Base-by-base conservation (phyloP, 495 filamentous ascomycete species). In the Talaromyces borbonicus region DNA sequence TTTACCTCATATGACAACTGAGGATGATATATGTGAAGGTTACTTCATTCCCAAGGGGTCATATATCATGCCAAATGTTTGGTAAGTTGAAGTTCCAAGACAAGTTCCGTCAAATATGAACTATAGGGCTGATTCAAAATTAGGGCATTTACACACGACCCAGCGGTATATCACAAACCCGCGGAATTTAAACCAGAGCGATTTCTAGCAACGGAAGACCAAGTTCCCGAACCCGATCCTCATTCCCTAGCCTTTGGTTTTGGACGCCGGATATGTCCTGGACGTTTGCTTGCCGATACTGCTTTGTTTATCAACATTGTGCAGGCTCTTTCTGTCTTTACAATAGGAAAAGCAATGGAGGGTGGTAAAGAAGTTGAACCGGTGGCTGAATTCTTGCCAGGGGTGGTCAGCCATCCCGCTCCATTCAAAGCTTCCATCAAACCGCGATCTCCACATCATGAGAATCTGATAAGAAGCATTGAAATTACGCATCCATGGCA, bases 11-110 rank as follows among this genome's bases (percentile, higher is more conserved):
- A 61, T 61, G 3, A 63, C 69, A 2, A 58, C 65, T 5, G 57
- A 71, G n/a, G 78, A 79, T 39, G 75, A 81, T 49, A 57, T 64
- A 8, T 73, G 67, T 32, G 49, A 67, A 1, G 76, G 72, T 8
- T 75, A 67, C 51, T 56, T 63, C 5, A 75, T 79, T 36, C 75
- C 78, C 7, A 71, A 69, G 48, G 60, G 64, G 18, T 58, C 75
- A 4, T 57, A 58, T 2, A 51, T 78, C 0, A 43, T 77, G 19
- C 55, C 65, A 11, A 74, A 74, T 38, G 65, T 69, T 37, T 76
- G 73, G 72, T 66, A 16, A 44, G 39, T 22, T 12, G 16, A 27
- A 30, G 6, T 9, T 19, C 16, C 19, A 3, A 1, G 8, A 16
- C 23, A n/a, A 4, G 5, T n/a, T 20, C 14, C 37, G n/a, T 25